A percentile compares a stretch with the other conserved stretches of the same genome.
Evolutionary conservation across 2,329 filamentous ascomycete species (phyloP).

Genomic region (Ambrosiella cleistominuta): DNA sequence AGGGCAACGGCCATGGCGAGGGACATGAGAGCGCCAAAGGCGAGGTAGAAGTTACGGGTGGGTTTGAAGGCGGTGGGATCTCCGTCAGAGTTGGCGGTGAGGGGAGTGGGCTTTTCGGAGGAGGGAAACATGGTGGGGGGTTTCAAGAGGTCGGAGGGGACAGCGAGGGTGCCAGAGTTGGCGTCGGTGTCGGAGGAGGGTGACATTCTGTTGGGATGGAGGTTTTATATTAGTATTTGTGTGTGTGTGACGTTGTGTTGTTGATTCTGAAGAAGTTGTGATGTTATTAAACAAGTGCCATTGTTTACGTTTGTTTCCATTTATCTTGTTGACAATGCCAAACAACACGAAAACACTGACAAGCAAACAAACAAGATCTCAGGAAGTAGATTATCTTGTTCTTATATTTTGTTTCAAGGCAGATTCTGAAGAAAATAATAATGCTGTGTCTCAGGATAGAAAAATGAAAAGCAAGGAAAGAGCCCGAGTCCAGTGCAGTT

Average conservation of each 20-base stretch:
- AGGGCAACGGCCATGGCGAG: slow-evolving; percentile 37
- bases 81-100: neutral
- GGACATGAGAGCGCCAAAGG: slow-evolving; percentile 30
- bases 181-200: neutral
- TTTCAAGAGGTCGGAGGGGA: neutral
- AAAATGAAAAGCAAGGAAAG: too few relatives aligned
- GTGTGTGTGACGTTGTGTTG: neutral
- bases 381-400: too few relatives aligned
- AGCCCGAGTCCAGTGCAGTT: too few relatives aligned
- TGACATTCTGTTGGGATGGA: neutral
- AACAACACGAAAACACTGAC: too few relatives aligned
- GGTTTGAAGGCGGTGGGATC: slow-evolving; percentile 18
- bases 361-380: too few relatives aligned
- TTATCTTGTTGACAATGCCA: too few relatives aligned
- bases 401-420: too few relatives aligned
- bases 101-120: neutral
- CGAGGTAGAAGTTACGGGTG: slow-evolving; percentile 25
- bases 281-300: too few relatives aligned
- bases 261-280: too few relatives aligned
- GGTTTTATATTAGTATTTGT: neutral
- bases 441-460: too few relatives aligned
- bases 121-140: neutral
- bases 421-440: too few relatives aligned
- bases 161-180: neutral
- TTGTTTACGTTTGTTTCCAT: too few relatives aligned